These are phyloP conservation scores for Fusarium duplospermum DNA, from an alignment of 2,329 filamentous ascomycete genomes.

Conservation along the genomic window DNA sequence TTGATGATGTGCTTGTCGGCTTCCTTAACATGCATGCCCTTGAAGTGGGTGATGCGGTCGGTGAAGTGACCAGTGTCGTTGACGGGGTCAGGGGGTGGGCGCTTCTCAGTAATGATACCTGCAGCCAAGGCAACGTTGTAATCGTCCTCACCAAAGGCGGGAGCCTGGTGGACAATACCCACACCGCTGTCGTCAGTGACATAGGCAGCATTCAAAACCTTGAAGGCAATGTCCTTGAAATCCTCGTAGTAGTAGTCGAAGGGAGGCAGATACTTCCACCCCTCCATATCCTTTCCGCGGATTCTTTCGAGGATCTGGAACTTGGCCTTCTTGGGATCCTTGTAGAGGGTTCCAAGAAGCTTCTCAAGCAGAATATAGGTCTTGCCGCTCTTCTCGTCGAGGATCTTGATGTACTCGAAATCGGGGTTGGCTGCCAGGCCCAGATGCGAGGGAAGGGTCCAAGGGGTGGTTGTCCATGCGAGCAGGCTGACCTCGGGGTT, in stretches of 20 bases:
- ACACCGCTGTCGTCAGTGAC: constrained; percentile 92
- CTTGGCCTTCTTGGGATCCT: constrained; percentile 95
- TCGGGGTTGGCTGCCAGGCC: constrained; percentile 82
- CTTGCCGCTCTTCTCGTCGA: constrained; percentile 84
- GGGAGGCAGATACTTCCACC: constrained; percentile 88
- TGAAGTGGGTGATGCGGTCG: constrained; percentile 80
- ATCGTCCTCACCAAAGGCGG: constrained; percentile 96
- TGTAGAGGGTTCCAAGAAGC: constrained; percentile 85
- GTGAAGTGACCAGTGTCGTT: constrained; percentile 86
- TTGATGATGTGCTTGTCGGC: constrained; percentile 96
- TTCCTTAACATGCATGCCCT: constrained; percentile 88
- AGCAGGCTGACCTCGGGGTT: constrained; percentile 81
- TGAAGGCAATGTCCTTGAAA: constrained; percentile 87
- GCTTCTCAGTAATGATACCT: constrained; percentile 81
- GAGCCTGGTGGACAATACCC: constrained; percentile 93
- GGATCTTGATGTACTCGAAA: constrained; percentile 88
- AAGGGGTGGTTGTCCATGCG: constrained; percentile 89
- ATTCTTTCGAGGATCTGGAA: constrained; percentile 84
- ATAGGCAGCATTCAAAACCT: constrained; percentile 84
- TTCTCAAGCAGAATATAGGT: constrained; percentile 88
- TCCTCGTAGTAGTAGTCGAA: constrained; percentile 92
- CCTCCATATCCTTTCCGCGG: constrained; percentile 85
- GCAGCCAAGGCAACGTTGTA: constrained; percentile 83
- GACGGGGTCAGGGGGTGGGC: constrained; percentile 90
- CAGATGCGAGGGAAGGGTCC: constrained; percentile 87